A percentile compares a stretch with the other conserved stretches of the same genome.
These are phyloP conservation scores for Actinomortierella wolfii DNA, from an alignment of 371 early-diverging fungal species.

Conservation along the genomic window DNA sequence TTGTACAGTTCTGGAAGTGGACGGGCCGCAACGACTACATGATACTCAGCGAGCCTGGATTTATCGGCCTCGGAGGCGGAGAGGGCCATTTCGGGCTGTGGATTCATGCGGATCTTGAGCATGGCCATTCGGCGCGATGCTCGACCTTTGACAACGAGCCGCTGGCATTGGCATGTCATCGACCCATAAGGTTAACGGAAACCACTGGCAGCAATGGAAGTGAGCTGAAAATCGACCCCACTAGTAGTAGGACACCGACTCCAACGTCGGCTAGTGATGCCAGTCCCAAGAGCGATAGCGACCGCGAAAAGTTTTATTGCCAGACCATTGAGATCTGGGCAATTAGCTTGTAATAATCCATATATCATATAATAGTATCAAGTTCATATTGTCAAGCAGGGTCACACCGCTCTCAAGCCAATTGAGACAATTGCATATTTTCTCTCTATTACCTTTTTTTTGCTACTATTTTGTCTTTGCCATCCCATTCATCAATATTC, in stretches of 20 bases:
- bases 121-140: constrained; percentile 81
- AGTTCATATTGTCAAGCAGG: neutral
- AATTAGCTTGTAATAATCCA: constrained; percentile 14
- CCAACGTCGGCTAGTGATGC: neutral
- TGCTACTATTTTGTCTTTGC: neutral
- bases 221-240: neutral
- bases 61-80: constrained; percentile 93
- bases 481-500: neutral
- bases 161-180: constrained; percentile 47
- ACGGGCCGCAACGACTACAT: constrained; percentile 91
- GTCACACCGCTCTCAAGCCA: neutral
- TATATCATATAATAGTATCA: neutral
- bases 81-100: constrained; percentile 90
- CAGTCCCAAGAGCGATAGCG: constrained; percentile 1
- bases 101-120: constrained; percentile 84
- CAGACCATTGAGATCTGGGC: constrained; percentile 46
- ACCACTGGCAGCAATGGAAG: constrained; percentile 14
- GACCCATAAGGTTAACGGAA: constrained; percentile 12
- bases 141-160: constrained; percentile 90
- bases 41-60: constrained; percentile 80
- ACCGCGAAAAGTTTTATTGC: constrained; percentile 41
- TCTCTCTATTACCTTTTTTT: neutral
- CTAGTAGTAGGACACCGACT: no score
- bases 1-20: constrained; percentile 74
- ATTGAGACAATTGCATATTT: no score